Percentiles rank a stretch among this genome's conserved stretches.
Evolutionary conservation across 2,329 filamentous ascomycete genomes (phyloP).

Genomic region (Ascochyta rabiei): DNA sequence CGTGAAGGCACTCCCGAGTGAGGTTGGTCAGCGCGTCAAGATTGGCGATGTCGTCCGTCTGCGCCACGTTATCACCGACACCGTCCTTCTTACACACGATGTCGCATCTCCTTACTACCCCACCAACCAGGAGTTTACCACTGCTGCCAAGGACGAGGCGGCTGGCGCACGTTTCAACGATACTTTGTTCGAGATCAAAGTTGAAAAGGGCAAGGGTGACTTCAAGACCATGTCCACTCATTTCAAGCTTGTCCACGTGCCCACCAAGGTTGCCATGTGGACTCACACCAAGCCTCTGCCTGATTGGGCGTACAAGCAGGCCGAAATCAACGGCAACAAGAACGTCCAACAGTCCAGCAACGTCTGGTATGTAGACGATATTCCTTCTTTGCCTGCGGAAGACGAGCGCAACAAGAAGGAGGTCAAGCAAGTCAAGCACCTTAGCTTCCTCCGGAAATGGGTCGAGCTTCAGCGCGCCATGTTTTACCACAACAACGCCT

Average conservation of each 20-base stretch:
- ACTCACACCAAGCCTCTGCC: slow-evolving; percentile 94
- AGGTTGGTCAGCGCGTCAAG: slow-evolving; percentile 69
- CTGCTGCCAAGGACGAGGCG: slow-evolving; percentile 74
- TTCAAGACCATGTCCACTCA: slow-evolving; percentile 91
- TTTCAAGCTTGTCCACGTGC: slow-evolving; percentile 94
- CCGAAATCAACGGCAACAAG: slow-evolving; percentile 99
- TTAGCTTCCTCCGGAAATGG: slow-evolving; percentile 93
- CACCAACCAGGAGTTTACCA: slow-evolving; percentile 98
- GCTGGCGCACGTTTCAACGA: slow-evolving; percentile 79
- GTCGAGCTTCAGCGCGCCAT: slow-evolving; percentile 95
- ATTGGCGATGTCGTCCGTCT: slow-evolving; percentile 88
- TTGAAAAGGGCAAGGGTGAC: slow-evolving; percentile 82
- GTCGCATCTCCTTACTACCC: slow-evolving; percentile 95
- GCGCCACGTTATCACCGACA: slow-evolving; percentile 84
- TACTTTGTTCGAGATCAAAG: slow-evolving; percentile 88
- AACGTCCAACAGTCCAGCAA: slow-evolving; percentile 88
- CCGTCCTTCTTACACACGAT: slow-evolving; percentile 88
- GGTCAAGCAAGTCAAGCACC: slow-evolving; percentile 76
- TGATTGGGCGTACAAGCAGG: slow-evolving; percentile 96
- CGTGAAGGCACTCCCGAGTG: slow-evolving; percentile 55
- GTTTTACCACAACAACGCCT: slow-evolving; percentile 99
- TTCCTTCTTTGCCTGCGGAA: slow-evolving; percentile 76
- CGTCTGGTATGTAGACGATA: slow-evolving; percentile 91
- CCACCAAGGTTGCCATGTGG: slow-evolving; percentile 99
- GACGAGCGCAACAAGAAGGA: slow-evolving; percentile 76